Base-by-base conservation (phyloP, 805 yeast species). In the Candida manassasensis region DNA sequence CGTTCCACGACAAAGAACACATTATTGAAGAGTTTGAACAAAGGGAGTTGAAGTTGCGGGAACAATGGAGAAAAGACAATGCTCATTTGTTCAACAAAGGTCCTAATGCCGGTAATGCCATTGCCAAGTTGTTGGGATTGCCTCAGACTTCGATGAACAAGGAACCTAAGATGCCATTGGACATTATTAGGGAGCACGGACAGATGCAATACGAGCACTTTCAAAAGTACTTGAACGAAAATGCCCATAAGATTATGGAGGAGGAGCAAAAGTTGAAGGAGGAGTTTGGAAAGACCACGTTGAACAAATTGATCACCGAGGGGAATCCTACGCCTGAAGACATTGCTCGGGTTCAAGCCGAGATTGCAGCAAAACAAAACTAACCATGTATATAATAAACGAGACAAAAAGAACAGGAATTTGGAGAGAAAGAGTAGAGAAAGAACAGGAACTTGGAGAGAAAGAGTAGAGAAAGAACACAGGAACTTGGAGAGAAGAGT, bases 261-360 rank as follows among this genome's bases (percentile, higher is more conserved):
- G 96, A 89, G 67, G 94, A 90, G 61, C 87, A 79, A 69, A 81
- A 80, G 52, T 77, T 81, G 55, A 84, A 84, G 61, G 90, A 84
- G 54, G 76, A 85, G 53, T 71, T 84, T 67, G 88, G 88, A 41
- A 87, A 73, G 53, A 73, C 83, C 54, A 86, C 96, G 17, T 71
- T 89, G 56, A 87, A 83, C 64, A 87, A 86, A 65, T 71, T 85
- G 49, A 79, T 88, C 35, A 83, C 84, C 46, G 94, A 88, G 53
- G 95, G 86, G 45, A 67, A 80, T 47, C 89, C 90, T 48, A 70
- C 75, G 27, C 82, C 87, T 35, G 93, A 83, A 59, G 85, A 80
- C 13, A 61, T 67, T 40, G 71, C 70, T 33, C 58, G 57, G 39
- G 57, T 57, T 21, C 73, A 67, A 47, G 62, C 57, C 18, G 70